Evolutionary conservation across 805 yeast species (phyloP), one percentile per base, ranked within the genome.

Genomic region (Ascoidea asiatica): DNA sequence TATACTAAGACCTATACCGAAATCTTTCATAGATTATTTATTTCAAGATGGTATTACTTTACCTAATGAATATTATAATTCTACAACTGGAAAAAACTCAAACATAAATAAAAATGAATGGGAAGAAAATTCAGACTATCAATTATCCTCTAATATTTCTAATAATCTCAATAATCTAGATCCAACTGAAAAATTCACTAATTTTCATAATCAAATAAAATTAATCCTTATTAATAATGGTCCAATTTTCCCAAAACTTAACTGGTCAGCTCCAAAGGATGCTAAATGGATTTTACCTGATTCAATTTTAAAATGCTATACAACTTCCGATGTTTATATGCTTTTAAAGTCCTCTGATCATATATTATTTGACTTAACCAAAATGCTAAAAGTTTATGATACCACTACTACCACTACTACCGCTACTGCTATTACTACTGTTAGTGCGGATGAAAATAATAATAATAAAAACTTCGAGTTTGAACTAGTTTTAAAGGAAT

Each of bases 181-280:
- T 48, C 81, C 83, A 1, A 61, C 73, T 1, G 52, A 48, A 2
- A 62, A 63, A 21, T 87, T 88, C 52, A 66, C 66, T 7, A 79
- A 73, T 1, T 64, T 88, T 19, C 94, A 89, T 55, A 52, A 63
- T 0, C 53, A 66, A 39, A 66, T 90, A 17, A 63, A 63, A 35
- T 47, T 52, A 0, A 56, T 67, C 0, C 72, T 92, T 13, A 48
- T 51, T 2, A 65, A 68, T 39, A 64, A 72, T 41, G 81, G 82
- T 0, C 63, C 75, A 1, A 86, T 88, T 2, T 71, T 86, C 1
- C 97, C 97, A 1, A 92, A 92, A 56, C 65, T 90, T 52, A 92
- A 92, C 65, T 92, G 98, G 98, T 87, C 97, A 1, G 83, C 96
- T 1, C 98, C 99, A 1, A 81, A 79, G 56, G 99, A 92, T 62